These are phyloP conservation scores for Epichloe gansuensis DNA, from an alignment of 2,329 filamentous ascomycete genomes.

Conservation along the genomic window DNA sequence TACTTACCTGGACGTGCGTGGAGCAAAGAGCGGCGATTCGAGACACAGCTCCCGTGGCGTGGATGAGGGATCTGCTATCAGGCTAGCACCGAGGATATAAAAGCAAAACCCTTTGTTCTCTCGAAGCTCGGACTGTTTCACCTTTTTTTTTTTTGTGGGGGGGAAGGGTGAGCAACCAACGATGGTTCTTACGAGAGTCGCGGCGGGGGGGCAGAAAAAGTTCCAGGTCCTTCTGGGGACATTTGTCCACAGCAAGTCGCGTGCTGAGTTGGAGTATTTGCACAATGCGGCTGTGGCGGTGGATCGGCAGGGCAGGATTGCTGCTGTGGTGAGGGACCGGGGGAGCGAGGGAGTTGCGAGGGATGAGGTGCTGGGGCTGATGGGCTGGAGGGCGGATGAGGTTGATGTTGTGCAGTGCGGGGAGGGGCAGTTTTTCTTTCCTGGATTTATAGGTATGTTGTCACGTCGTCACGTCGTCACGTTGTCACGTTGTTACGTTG, in stretches of 20 bases:
- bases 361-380: slow-evolving; percentile 22
- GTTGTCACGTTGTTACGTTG: background rate
- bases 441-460: slow-evolving; percentile 60
- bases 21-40: background rate
- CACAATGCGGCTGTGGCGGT: slow-evolving; percentile 39
- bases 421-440: slow-evolving; percentile 63
- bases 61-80: no score
- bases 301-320: slow-evolving; percentile 36
- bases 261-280: slow-evolving; percentile 36
- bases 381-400: slow-evolving; percentile 32
- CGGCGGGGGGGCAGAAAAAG: slow-evolving; percentile 12
- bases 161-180: background rate
- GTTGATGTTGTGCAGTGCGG: slow-evolving; percentile 24
- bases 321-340: slow-evolving; percentile 29
- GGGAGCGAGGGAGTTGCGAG: slow-evolving; percentile 18
- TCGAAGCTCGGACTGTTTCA: no score
- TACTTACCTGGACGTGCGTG: background rate
- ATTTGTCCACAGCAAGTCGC: slow-evolving; percentile 39
- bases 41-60: no score
- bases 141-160: no score
- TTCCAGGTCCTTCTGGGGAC: slow-evolving; percentile 40
- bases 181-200: slow-evolving; percentile 2
- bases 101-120: no score
- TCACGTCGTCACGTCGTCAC: background rate
- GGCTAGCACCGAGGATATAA: no score